phyloP scores from a whole-genome alignment of 2,329 filamentous ascomycete genomes.

The Talaromyces atroroseus region DNA sequence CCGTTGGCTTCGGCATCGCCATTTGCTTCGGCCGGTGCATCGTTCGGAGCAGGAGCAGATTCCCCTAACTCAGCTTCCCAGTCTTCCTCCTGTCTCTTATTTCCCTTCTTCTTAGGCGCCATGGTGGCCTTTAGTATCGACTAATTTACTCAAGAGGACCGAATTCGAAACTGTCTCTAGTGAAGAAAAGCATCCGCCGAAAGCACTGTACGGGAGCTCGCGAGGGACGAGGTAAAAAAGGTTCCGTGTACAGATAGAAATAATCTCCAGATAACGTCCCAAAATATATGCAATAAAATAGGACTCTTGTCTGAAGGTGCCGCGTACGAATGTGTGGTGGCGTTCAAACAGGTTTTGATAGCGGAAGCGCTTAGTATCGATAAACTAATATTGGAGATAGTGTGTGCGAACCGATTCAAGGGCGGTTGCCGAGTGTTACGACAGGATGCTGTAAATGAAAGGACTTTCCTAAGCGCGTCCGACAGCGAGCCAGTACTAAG shows the following conservation, averaged over 20 bases:
- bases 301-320: neutral
- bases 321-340: conserved; percentile 1
- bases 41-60: conserved; percentile 46
- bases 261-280: neutral
- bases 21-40: conserved; percentile 42
- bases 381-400: conserved; percentile 10
- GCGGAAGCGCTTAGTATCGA: conserved; percentile 8
- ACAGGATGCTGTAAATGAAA: neutral
- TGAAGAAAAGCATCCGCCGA: conserved; percentile 4
- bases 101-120: conserved; percentile 93
- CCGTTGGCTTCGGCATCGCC: conserved; percentile 48
- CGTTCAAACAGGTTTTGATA: conserved; percentile 6
- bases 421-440: neutral
- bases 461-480: neutral
- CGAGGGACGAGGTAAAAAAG: neutral
- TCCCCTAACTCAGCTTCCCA: conserved; percentile 94
- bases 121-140: conserved; percentile 45
- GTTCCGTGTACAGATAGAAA: neutral
- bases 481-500: neutral
- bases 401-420: neutral
- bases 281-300: neutral
- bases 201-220: neutral
- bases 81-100: conserved; percentile 79
- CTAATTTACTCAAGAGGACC: neutral
- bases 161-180: conserved; percentile 1